Percentiles rank a stretch among this genome's conserved stretches.
Evolutionary conservation across 1,284 basidiomycete genomes (phyloP).

Genomic region (Papiliotrema fonsecae): DNA sequence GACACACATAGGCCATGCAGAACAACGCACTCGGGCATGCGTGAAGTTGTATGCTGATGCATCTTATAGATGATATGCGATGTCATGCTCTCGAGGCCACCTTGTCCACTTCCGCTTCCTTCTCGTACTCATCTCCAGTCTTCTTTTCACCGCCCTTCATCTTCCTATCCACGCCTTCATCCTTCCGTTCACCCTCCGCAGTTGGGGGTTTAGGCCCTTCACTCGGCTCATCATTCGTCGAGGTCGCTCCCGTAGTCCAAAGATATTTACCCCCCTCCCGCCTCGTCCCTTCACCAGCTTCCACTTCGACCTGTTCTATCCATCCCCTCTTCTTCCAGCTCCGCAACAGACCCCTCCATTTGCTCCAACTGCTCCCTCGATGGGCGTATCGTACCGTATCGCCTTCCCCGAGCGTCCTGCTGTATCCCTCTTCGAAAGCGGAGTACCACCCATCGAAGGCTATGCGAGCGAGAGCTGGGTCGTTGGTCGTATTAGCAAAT

Average conservation of each 20-base stretch:
- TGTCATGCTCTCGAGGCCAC: background rate
- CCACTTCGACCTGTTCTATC: background rate
- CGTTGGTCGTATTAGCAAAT: background rate
- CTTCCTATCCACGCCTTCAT: background rate
- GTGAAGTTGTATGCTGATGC: too few species aligned
- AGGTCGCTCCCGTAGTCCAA: background rate
- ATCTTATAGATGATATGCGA: too few species aligned
- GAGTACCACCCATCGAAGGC: background rate
- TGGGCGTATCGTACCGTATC: background rate
- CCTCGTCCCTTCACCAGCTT: background rate
- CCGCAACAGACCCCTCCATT: constrained; percentile 7
- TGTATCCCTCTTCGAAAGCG: background rate
- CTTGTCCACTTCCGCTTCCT: background rate
- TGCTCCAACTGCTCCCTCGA: constrained; percentile 6
- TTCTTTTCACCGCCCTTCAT: background rate
- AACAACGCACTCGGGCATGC: too few species aligned
- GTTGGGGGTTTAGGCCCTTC: background rate
- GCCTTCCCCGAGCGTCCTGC: background rate
- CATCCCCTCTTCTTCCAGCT: constrained; percentile 9
- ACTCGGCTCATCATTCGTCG: background rate
- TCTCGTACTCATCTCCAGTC: background rate
- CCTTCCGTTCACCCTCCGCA: background rate
- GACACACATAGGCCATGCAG: too few species aligned
- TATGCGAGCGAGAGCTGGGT: background rate
- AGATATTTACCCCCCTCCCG: background rate